Percentiles rank a stretch among this genome's conserved stretches.
phyloP scores from a whole-genome alignment of 2,329 filamentous ascomycete genomes.

The Xylariaceae sp. region DNA sequence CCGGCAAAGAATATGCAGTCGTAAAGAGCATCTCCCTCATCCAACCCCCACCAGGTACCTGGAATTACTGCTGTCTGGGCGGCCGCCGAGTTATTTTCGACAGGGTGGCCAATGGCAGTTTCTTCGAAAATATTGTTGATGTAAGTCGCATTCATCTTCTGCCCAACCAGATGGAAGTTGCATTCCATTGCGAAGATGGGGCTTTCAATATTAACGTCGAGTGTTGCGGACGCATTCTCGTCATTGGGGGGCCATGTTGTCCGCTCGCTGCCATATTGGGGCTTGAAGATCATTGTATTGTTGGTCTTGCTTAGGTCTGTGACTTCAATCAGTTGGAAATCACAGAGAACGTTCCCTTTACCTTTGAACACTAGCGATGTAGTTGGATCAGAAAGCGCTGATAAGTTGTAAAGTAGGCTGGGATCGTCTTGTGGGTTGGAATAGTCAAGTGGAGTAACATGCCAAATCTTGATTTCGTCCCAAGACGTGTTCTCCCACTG shows the following conservation, averaged over 20 bases:
- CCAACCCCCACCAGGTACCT: neutral
- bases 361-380: neutral
- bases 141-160: neutral
- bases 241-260: neutral
- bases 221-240: neutral
- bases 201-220: neutral
- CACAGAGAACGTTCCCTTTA: neutral
- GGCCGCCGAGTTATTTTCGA: neutral
- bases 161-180: neutral
- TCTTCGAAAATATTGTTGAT: neutral
- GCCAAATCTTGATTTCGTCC: too few relatives aligned
- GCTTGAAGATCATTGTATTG: neutral
- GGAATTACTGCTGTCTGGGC: neutral
- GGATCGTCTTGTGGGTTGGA: neutral
- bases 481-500: too few relatives aligned
- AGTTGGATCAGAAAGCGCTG: neutral
- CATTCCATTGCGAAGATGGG: neutral
- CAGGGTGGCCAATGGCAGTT: neutral
- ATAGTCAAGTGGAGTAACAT: too few relatives aligned
- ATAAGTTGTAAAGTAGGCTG: neutral
- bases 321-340: neutral
- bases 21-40: too few relatives aligned
- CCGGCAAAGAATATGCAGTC: neutral
- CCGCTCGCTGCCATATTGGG: neutral
- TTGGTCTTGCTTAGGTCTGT: neutral